These are phyloP conservation scores for Blastobotrys arbuscula DNA, from an alignment of 1,139 yeast genomes.

Conservation along the genomic window DNA sequence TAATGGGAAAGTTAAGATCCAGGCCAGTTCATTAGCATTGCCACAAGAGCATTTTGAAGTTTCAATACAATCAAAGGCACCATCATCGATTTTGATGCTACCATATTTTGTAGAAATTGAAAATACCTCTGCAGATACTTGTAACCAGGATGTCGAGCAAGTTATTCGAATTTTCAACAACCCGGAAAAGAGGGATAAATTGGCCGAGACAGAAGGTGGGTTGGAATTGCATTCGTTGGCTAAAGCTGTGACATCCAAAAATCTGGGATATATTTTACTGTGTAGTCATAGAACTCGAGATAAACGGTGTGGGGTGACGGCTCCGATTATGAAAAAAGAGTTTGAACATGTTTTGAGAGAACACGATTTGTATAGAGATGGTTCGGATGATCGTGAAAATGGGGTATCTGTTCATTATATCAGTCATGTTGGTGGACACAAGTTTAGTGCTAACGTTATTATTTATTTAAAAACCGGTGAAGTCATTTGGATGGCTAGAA, in stretches of 20 bases:
- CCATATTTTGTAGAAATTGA: constrained; percentile 58
- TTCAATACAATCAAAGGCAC: constrained; percentile 18
- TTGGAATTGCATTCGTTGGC: not conserved
- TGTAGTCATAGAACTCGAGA: constrained; percentile 92
- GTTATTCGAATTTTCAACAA: constrained; percentile 32
- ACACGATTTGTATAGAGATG: constrained; percentile 67
- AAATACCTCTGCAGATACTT: constrained; percentile 29
- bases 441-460: constrained; percentile 82
- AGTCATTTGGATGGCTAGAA: constrained; percentile 82
- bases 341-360: constrained; percentile 70
- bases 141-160: constrained; percentile 35
- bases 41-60: constrained; percentile 28
- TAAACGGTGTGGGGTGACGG: constrained; percentile 88
- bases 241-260: constrained; percentile 19
- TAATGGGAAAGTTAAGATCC: constrained; percentile 30
- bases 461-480: constrained; percentile 70
- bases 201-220: constrained; percentile 5
- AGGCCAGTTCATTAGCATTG: constrained; percentile 32
- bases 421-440: constrained; percentile 95
- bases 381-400: constrained; percentile 59
- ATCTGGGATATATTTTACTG: constrained; percentile 57
- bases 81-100: constrained; percentile 45
- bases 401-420: constrained; percentile 68
- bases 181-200: not conserved
- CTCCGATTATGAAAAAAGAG: constrained; percentile 83